Base-by-base conservation (phyloP, 2,329 filamentous ascomycete genomes). In the Penicillium sclerotigenum region DNA sequence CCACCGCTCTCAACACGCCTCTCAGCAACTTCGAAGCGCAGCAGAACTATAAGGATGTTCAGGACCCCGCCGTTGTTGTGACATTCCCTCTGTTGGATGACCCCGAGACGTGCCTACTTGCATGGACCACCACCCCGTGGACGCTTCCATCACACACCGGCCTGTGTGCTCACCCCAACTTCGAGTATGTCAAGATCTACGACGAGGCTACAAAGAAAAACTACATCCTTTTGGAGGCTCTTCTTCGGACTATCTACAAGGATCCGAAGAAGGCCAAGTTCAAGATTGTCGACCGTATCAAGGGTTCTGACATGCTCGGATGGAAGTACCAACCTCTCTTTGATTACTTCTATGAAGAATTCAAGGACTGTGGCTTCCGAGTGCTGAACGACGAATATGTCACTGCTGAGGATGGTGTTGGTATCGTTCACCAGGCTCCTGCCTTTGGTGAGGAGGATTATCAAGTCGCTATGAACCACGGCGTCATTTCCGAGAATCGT, bases 401-500 rank as follows among this genome's bases (percentile, higher is more conserved):
- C 56, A 94, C 90, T 26, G 86, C 88, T 29, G 91, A 94, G 58
- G 91, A 90, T 68, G 93, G 93, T 85, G 90, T 91, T 33, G 93
- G 93, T 69, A 88, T 97, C 60, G 93, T 97, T 42, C 93, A 97
- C 74, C 91, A 97, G 74, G 84, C 93, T 5, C 93, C 93, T 2
- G 91, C 91, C 1, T 97, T 93, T 70, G 93, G 93, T 83, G 90
- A 97, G 76, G 93, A 97, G 62, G 93, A 97, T 87, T 97, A 96
- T 79, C 87, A 87, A 63, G 85, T 94, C 57, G 90, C 89, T 9
- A 74, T 91, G 58, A 86, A 87, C 55, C 80, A 85, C 43, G 92
- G 91, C 40, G 83, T 96, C 65, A 88, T 97, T 69, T 88, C 76
- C 59, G 88, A 91, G 63, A 83, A 84, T 56, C 86, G 90, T 52